These are phyloP conservation scores for Talinum fruticosum DNA, from an alignment of 148 eudicot genomes.

Conservation along the genomic window DNA sequence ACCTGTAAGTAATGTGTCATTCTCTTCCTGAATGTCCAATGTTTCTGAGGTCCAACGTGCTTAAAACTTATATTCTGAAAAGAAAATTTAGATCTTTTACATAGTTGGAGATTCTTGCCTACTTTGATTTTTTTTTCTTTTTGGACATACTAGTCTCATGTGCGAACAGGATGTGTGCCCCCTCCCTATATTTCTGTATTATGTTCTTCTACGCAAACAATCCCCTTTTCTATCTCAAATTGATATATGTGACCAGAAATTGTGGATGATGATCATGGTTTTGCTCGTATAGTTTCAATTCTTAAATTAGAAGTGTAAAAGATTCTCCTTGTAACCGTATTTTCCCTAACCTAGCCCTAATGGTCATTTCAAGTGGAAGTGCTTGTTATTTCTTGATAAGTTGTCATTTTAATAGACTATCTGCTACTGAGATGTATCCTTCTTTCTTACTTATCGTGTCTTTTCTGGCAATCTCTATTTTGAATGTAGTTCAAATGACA, in stretches of 20 bases:
- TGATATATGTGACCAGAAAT: too few species aligned
- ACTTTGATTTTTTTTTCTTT: neutral
- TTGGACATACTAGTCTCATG: too few species aligned
- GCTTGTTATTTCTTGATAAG: neutral
- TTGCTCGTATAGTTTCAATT: neutral
- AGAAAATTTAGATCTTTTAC: neutral
- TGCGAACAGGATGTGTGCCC: too few species aligned
- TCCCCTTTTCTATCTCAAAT: too few species aligned
- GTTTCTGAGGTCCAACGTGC: neutral
- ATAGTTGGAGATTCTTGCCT: neutral
- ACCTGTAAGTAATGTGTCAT: neutral
- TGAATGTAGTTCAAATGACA: constrained; percentile 34
- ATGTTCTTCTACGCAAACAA: too few species aligned
- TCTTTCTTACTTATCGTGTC: neutral
- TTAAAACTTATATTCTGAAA: neutral
- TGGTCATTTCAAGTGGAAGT: too few species aligned
- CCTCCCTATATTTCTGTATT: too few species aligned
- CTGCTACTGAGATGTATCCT: constrained; percentile 5
- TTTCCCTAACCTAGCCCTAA: neutral
- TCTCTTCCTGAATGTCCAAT: neutral
- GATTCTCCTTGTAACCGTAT: neutral
- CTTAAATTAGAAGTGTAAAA: neutral
- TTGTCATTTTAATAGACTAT: neutral
- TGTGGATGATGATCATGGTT: neutral
- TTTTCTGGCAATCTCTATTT: constrained; percentile 15